Evolutionary conservation across 1,284 basidiomycete species (phyloP), one percentile per base, ranked within the genome.

Genomic region (Cutaneotrichosporon cutaneum): DNA sequence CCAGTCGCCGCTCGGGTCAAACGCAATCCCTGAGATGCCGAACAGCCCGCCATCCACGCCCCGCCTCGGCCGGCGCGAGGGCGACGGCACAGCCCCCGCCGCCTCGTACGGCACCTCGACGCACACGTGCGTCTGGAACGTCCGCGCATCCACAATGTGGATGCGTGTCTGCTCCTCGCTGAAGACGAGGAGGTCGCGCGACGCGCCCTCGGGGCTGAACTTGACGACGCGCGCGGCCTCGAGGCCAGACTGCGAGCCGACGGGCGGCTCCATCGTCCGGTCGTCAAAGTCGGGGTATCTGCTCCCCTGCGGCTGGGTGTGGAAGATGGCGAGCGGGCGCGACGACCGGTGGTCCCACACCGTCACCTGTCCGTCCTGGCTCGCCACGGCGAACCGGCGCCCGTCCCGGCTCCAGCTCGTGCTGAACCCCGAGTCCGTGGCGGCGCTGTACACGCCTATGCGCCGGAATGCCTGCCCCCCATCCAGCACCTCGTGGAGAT

Each of bases 341-440:
- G 77, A 78, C 10, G 73, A 75, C 16, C 78, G 72, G 62, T 80
- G 78, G 62, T 80, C 78, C 77, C 77, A 80, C 2, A 80, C 77
- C 9, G 78, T 80, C 27, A 79, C 77, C 56, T 79, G 77, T 3
- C 78, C 78, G 60, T 80, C 77, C 69, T 80, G 77, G 63, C 72
- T 74, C 7, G 78, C 78, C 7, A 79, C 78, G 14, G 77, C 78
- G 61, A 80, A 80, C 56, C 78, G 78, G 27, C 77, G 70, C 6
- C 78, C 78, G 59, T 80, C 78, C 56, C 76, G 76, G 60, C 72
- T 75, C 78, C 78, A 80, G 21, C 74, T 65, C 1, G 77, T 78
- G 4, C 74, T 76, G 63, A 80, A 80, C 4, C 74, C 75, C 14
- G 73, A 72, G 60, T 80, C 78, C 8, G 74, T 77, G 0, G 75